phyloP scores from a whole-genome alignment of 139 green algal species.

The Astrephomene gubernaculifera region DNA sequence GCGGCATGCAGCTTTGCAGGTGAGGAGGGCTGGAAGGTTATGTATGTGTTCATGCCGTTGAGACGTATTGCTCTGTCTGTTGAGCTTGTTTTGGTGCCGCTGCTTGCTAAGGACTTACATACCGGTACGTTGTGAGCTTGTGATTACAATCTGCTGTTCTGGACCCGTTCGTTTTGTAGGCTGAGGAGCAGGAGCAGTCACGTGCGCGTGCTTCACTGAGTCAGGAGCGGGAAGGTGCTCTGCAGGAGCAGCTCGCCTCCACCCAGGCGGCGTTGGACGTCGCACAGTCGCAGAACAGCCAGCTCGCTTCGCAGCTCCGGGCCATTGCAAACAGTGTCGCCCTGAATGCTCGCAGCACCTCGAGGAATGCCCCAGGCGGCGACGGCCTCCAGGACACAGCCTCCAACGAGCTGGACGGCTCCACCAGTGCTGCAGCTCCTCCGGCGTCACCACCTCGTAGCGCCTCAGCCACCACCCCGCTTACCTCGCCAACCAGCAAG shows the following conservation, averaged over 20 bases:
- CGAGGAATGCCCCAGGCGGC: no score
- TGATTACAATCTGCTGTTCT: no score
- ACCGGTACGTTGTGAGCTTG: no score
- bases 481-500: not conserved
- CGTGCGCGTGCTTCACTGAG: not conserved
- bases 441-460: no score
- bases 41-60: no score
- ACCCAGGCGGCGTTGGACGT: not conserved
- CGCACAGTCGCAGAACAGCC: not conserved
- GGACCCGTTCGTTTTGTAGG: not conserved
- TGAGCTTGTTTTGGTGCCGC: not conserved
- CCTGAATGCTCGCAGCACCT: not conserved
- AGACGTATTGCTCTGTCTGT: not conserved
- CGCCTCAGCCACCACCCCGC: no score
- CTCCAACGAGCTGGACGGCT: no score
- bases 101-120: not conserved
- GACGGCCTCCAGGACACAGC: no score
- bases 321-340: not conserved
- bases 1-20: not conserved
- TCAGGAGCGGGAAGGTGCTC: no score
- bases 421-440: no score
- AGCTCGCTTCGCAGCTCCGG: constrained; percentile 8
- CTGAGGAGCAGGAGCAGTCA: not conserved
- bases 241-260: not conserved
- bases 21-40: not conserved